A percentile compares a stretch with the other conserved stretches of the same genome.
These are phyloP conservation scores for Metroxylon sagu DNA, from an alignment of 176 grass and related monocot species.

Conservation along the genomic window DNA sequence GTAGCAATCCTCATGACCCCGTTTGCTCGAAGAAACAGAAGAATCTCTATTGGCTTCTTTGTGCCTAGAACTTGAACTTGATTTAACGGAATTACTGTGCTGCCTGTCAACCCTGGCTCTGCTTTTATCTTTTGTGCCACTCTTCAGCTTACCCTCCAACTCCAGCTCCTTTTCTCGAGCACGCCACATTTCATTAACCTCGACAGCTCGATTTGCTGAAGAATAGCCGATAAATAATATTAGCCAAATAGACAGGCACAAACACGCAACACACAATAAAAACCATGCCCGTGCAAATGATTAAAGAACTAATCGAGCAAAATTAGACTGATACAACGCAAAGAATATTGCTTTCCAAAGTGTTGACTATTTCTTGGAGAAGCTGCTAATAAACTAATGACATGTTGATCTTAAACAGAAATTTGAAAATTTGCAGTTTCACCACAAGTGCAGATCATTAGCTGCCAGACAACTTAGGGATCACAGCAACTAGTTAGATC, in stretches of 20 bases:
- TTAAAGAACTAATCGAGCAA: no score
- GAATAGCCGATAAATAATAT: background rate
- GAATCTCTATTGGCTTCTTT: constrained; percentile 26
- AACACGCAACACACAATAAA: no score
- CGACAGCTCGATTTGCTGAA: constrained; percentile 75
- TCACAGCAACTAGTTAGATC: no score
- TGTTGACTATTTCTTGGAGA: no score
- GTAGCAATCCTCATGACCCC: constrained; percentile 19
- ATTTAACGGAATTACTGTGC: constrained; percentile 28
- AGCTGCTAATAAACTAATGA: no score
- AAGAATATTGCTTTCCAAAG: no score
- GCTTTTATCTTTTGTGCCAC: constrained; percentile 10
- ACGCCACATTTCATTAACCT: constrained; percentile 87
- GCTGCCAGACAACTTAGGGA: no score
- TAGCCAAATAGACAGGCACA: background rate
- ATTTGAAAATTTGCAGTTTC: no score
- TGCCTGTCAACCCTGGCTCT: constrained; percentile 21
- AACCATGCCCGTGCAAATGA: no score
- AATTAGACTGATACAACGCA: no score
- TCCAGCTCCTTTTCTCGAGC: constrained; percentile 75
- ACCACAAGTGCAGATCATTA: no score
- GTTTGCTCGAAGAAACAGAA: constrained; percentile 12
- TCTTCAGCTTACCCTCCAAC: constrained; percentile 50
- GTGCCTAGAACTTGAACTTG: constrained; percentile 31
- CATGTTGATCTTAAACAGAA: no score